phyloP scores from a whole-genome alignment of 129 eudicot species.

The Heracleum sosnowskyi region DNA sequence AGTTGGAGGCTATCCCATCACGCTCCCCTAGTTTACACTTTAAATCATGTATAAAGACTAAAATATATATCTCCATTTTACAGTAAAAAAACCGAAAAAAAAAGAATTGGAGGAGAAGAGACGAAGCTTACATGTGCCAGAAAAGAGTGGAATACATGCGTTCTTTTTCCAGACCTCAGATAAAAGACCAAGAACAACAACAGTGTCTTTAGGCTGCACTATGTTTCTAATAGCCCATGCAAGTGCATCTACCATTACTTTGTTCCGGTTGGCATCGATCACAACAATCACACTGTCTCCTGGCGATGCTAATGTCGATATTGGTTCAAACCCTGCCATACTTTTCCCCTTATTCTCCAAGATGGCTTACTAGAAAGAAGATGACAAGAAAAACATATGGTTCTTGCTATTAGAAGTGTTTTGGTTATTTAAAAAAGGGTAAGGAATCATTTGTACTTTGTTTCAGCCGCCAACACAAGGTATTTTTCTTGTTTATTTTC shows the following conservation, averaged over 20 bases:
- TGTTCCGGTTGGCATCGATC: conserved; percentile 15
- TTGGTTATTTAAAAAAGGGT: background rate
- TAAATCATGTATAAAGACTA: too few species aligned
- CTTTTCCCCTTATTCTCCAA: background rate
- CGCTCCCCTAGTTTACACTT: too few species aligned
- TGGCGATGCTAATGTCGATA: background rate
- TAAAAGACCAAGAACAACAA: conserved; percentile 9
- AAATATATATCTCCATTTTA: background rate
- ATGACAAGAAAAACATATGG: background rate
- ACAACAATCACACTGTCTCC: conserved; percentile 14
- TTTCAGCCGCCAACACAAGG: conserved; percentile 3
- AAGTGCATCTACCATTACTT: conserved; percentile 10
- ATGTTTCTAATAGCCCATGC: conserved; percentile 14
- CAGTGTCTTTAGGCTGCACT: conserved; percentile 8
- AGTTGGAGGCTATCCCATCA: too few species aligned
- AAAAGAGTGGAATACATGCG: conserved; percentile 14
- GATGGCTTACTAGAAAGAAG: background rate
- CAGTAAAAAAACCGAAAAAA: background rate
- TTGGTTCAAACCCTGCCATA: background rate
- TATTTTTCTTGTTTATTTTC: conserved; percentile 5
- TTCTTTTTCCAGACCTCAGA: conserved; percentile 11
- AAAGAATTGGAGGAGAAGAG: too few species aligned
- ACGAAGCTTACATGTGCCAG: conserved; percentile 14
- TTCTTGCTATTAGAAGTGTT: background rate
- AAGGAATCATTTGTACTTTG: background rate